Evolutionary conservation across 768 basidiomycete species (phyloP), one percentile per base, ranked within the genome.

Genomic region (Hygrocybe coccinea): DNA sequence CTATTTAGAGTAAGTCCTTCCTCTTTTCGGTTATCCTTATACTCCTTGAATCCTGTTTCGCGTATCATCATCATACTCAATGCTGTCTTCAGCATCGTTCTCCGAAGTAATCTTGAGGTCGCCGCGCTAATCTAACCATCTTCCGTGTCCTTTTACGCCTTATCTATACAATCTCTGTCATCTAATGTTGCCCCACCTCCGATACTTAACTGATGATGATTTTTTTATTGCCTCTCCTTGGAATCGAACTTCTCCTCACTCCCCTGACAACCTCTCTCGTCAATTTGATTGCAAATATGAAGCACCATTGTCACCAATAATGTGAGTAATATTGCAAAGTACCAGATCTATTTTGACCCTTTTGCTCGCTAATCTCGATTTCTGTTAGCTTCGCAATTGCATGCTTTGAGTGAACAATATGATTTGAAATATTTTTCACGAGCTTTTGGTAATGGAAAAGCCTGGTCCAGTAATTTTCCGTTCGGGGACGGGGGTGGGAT

Each of bases 31-130:
- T 57, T 57, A 52, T 55, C 55, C n/a, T n/a, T n/a, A 53, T 52
- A 57, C 39, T 50, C 37, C 49, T 50, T 59, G 63, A 65, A 58
- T 60, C 57, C 65, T 62, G 69, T 65, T 64, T 61, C 61, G 66
- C 63, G 59, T 39, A 36, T 43, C 33, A 47, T 47, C 43, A 36
- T 8, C 17, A 35, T 56, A 62, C 58, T 55, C 63, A 60, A 54
- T 56, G 58, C 65, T 66, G 52, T 55, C 54, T 60, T 55, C 76
- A 87, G 86, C 76, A 86, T 86, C 65, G 77, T 84, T 64, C 78
- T 89, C 59, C 84, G 86, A 64, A 71, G 75, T 55, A 84, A 80
- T 66, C 81, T 89, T 60, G 76, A 81, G 67, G 75, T 76, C 59
- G 85, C 85, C 56, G 84, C 84, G 58, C 72, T 87, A 65, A 82